Base-by-base conservation (phyloP, 164 flowering plant species). In the Kingdonia uniflora region DNA sequence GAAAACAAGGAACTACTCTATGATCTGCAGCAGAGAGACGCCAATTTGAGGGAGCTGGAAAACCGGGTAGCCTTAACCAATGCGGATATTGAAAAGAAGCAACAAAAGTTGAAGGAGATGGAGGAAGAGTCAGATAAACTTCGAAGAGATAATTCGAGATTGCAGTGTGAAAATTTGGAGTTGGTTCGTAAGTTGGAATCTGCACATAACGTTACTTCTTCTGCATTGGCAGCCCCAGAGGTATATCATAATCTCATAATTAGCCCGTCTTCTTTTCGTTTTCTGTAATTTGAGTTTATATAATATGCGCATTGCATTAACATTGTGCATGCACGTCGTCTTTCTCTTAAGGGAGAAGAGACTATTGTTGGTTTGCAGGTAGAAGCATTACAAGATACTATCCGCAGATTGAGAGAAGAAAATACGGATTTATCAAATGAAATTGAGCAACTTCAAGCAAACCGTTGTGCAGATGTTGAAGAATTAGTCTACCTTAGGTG, bases 401-500 rank as follows among this genome's bases (percentile, higher is more conserved):
- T 62, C 52, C n/a, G 22, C 14, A 65, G 25, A 4, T 50, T 81
- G 65, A 73, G 62, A 48, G 64, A 64, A 54, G 74, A 79, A 60
- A 92, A 85, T 42, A 72, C 76, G 44, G 66, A 66, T 12, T 65
- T 88, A 54, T 29, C 44, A 2, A 72, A 78, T 62, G 77, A 81
- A 70, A 55, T 84, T 12, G 96, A 92, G 70, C 70, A 62, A 35
- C 82, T 88, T 35, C 76, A 69, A 62, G 72, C 71, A 16, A 83
- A 80, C 59, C 71, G 86, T 19, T 84, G 81, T 63, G 49, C 75
- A 21, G 95, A 85, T 58, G 73, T 65, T 58, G 98, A 92, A 58
- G 94, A 88, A 59, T 66, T 92, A 19, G 98, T 92, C 49, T 88
- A 92, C 61, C 81, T 92, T 19, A 71, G 84, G 19, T 92, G 98